Evolutionary conservation across 2,329 filamentous ascomycete genomes (phyloP), one percentile per base, ranked within the genome.

Genomic region (Orbilia ellipsospora): DNA sequence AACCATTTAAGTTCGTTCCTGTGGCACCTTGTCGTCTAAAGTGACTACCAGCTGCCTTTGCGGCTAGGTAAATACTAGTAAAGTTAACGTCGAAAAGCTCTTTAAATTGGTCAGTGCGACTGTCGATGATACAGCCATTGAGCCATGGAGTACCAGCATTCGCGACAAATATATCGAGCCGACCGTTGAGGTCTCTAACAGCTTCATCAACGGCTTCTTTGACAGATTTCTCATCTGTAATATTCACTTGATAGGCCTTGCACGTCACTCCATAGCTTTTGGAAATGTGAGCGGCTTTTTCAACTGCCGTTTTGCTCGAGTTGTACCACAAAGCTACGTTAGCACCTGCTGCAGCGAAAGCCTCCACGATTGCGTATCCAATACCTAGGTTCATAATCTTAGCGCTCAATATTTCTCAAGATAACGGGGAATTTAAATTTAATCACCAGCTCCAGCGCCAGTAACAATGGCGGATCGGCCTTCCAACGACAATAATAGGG

Each of bases 61-160:
- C 91, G 80, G 89, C 92, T 85, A 91, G 95, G 83, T 91, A 93
- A 40, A 90, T 90, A 62, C 90, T 90, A 81, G 92, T 90, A 12
- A 94, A 83, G 81, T 95, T 91, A 62, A 90, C 90, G 56, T 85
- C 83, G 78, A 94, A 85, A 50, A 94, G 89, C 73, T 89, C 86
- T 57, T 48, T 56, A 20, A 66, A 67, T 23, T 18, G 13, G 12
- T 62, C 51, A 7, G 57, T 68, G 5, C 26, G 40, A 20, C 40
- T 52, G 13, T 63, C 51, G 16, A 73, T 45, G 4, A 66, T 66
- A 8, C 31, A 56, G 6, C 68, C 68, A 31, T 59, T 20, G 5
- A 87, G 89, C 90, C 90, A 93, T 12, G 77, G 72, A 62, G 93
- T 89, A 64, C 91, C 91, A 13, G 90, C 89, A 80, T 95, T 94